Percentiles rank a stretch among this genome's conserved stretches.
Evolutionary conservation across 1,139 yeast species (phyloP).

Genomic region (Lizanozyma gosingica): DNA sequence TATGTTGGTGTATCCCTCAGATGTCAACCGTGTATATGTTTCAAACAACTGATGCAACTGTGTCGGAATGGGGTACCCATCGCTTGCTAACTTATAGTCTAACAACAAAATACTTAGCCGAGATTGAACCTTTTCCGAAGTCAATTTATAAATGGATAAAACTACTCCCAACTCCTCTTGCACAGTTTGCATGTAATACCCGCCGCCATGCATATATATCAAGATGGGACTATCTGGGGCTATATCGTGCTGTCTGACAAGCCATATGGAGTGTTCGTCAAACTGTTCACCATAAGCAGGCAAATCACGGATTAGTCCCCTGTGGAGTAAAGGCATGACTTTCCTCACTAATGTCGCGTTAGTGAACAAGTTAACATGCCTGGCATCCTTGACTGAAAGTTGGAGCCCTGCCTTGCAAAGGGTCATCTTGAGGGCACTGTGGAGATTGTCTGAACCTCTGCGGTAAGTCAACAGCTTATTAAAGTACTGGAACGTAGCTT

Average conservation of each 20-base stretch:
- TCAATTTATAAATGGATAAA: constrained; percentile 20
- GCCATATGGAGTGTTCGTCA: constrained; percentile 29
- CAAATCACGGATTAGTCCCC: background rate
- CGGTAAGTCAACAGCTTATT: background rate
- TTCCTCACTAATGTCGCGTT: background rate
- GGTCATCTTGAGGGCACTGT: background rate
- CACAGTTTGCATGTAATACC: constrained; percentile 27
- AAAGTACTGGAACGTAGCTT: background rate
- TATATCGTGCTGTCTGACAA: constrained; percentile 21
- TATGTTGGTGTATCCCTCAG: constrained; percentile 23
- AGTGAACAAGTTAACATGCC: background rate
- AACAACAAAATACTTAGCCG: constrained; percentile 24
- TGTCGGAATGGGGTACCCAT: constrained; percentile 24
- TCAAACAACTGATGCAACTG: constrained; percentile 27
- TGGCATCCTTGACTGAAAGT: background rate
- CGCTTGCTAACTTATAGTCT: constrained; percentile 30
- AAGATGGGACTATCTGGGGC: constrained; percentile 26
- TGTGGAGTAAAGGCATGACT: background rate
- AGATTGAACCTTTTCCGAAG: constrained; percentile 18
- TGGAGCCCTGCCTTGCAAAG: background rate
- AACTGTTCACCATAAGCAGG: constrained; percentile 27
- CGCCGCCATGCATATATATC: constrained; percentile 38
- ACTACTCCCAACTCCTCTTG: constrained; percentile 25
- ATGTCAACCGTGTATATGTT: constrained; percentile 20
- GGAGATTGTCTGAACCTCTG: background rate